A percentile compares a stretch with the other conserved stretches of the same genome.
These are phyloP conservation scores for Paramecium pentaurelia DNA, from an alignment of 73 alveolate species.

Conservation along the genomic window DNA sequence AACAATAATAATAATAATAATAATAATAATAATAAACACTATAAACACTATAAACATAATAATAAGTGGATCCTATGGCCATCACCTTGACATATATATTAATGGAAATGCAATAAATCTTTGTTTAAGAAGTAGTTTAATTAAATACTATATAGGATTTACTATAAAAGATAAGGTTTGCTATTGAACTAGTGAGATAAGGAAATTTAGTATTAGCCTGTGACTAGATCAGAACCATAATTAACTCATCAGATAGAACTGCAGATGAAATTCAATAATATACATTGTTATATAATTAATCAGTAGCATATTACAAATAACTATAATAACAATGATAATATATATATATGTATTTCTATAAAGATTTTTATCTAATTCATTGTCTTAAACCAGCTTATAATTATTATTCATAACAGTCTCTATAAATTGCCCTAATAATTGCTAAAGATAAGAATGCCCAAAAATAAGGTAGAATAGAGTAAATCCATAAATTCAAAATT, in stretches of 20 bases:
- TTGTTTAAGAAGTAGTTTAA: neutral
- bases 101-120: neutral
- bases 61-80: neutral
- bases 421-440: neutral
- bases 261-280: neutral
- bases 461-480: neutral
- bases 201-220: neutral
- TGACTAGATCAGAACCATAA: neutral
- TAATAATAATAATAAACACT: no score
- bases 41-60: neutral
- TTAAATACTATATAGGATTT: neutral
- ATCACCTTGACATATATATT: neutral
- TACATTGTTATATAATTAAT: neutral
- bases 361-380: neutral
- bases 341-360: neutral
- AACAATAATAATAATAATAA: neutral
- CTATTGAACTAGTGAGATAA: neutral
- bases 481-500: slow-evolving; percentile 34
- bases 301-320: neutral
- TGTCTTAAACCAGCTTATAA: neutral
- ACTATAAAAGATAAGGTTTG: neutral
- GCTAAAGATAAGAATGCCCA: neutral
- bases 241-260: slow-evolving; percentile 21
- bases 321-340: neutral
- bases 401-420: neutral